Conservation (phyloP, 805 yeast genomes). For the Kluyveromyces wickerhamii region DNA sequence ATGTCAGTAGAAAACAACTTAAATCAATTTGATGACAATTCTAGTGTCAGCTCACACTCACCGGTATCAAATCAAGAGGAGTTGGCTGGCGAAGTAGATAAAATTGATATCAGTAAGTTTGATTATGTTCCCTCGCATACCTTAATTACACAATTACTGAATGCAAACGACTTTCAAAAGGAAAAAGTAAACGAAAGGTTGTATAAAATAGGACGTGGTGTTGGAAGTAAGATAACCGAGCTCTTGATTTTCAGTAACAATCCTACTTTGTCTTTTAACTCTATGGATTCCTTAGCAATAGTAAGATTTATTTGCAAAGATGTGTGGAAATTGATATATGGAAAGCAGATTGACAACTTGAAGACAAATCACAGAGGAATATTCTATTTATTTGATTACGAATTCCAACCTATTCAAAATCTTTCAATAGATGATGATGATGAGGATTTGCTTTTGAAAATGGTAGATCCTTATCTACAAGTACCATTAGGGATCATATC, state of each 20-base stretch:
- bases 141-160: conserved; percentile 25
- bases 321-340: conserved; percentile 73
- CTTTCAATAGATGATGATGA: conserved; percentile 19
- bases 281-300: conserved; percentile 63
- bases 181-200: conserved; percentile 53
- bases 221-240: conserved; percentile 55
- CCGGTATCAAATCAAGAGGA: conserved; percentile 15
- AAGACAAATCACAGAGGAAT: conserved; percentile 79
- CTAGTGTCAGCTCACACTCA: conserved; percentile 8
- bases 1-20: conserved; percentile 51
- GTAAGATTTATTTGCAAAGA: conserved; percentile 92
- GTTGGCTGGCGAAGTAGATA: conserved; percentile 8
- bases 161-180: conserved; percentile 26
- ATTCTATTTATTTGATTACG: conserved; percentile 28
- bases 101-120: not conserved
- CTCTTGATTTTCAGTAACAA: conserved; percentile 40
- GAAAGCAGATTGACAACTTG: conserved; percentile 84
- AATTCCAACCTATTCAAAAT: conserved; percentile 23
- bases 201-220: conserved; percentile 61
- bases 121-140: conserved; percentile 21
- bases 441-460: conserved; percentile 16
- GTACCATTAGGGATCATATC: conserved; percentile 28
- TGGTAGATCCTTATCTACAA: conserved; percentile 28
- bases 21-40: conserved; percentile 2
- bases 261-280: conserved; percentile 37